Evolutionary conservation across 305 asterid genomes (phyloP).

Genomic region (Ajuga reptans): DNA sequence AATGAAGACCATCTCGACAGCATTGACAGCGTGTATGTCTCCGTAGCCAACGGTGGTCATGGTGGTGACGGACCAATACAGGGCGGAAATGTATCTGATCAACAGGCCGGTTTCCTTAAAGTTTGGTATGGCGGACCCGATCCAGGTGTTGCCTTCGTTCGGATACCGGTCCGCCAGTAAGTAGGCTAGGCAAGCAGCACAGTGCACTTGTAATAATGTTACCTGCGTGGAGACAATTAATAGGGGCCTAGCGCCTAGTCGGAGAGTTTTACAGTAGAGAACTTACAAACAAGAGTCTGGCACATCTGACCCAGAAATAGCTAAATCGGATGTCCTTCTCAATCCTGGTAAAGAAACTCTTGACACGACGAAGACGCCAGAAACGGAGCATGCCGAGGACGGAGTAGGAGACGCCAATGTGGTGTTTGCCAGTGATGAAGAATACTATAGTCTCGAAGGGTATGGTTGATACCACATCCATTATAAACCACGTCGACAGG

Average conservation of each 20-base stretch:
- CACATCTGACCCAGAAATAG: slow-evolving; percentile 89
- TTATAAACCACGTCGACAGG: slow-evolving; percentile 74
- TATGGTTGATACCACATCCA: slow-evolving; percentile 85
- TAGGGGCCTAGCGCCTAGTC: not conserved
- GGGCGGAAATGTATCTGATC: slow-evolving; percentile 55
- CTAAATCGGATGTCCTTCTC: slow-evolving; percentile 90
- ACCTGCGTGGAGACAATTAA: slow-evolving; percentile 43
- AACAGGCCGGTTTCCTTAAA: slow-evolving; percentile 51
- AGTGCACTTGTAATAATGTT: slow-evolving; percentile 67
- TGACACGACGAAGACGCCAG: slow-evolving; percentile 87
- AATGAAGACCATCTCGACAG: slow-evolving; percentile 72
- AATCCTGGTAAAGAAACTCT: slow-evolving; percentile 70
- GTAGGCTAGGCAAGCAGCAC: slow-evolving; percentile 78
- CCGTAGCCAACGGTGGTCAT: slow-evolving; percentile 95
- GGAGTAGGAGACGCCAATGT: slow-evolving; percentile 49
- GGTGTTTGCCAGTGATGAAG: slow-evolving; percentile 60
- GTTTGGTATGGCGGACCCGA: slow-evolving; percentile 50
- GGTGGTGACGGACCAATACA: slow-evolving; percentile 84
- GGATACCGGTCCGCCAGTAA: slow-evolving; percentile 63
- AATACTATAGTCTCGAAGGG: slow-evolving; percentile 63
- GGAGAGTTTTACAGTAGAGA: too few relatives aligned
- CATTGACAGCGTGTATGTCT: slow-evolving; percentile 74
- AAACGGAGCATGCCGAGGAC: slow-evolving; percentile 72
- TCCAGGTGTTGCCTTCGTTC: slow-evolving; percentile 67
- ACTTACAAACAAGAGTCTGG: slow-evolving; percentile 79